phyloP scores from a whole-genome alignment of 2,329 filamentous ascomycete genomes.

The Claviceps monticola region DNA sequence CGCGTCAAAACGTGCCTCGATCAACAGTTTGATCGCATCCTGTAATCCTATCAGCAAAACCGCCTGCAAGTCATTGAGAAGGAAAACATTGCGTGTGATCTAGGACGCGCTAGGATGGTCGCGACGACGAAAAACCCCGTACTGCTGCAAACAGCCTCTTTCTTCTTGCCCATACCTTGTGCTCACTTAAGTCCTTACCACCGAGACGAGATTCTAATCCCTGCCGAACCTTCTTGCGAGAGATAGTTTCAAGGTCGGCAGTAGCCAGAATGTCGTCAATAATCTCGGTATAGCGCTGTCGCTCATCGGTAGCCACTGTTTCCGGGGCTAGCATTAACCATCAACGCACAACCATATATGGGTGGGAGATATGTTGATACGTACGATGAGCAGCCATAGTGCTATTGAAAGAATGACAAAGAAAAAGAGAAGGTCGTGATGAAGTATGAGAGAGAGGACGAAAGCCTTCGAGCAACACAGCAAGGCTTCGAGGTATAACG shows the following conservation, averaged over 20 bases:
- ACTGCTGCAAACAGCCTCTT: not conserved
- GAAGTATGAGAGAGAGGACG: not conserved
- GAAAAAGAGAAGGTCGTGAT: not conserved
- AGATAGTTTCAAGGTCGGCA: slow-evolving; percentile 48
- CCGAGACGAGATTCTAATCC: slow-evolving; percentile 40
- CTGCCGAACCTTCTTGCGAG: slow-evolving; percentile 47
- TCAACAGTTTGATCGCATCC: slow-evolving; percentile 57
- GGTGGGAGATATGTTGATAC: slow-evolving; percentile 1
- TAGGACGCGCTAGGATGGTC: too few species aligned
- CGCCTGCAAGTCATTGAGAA: not conserved
- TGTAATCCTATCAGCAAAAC: slow-evolving; percentile 16
- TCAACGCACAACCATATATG: not conserved
- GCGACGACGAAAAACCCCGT: not conserved
- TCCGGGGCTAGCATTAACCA: not conserved
- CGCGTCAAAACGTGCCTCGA: slow-evolving; percentile 61
- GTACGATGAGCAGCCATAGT: slow-evolving; percentile 14
- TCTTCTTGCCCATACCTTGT: slow-evolving; percentile 32
- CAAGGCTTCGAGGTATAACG: not conserved
- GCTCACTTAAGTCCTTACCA: slow-evolving; percentile 42
- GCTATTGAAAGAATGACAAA: not conserved
- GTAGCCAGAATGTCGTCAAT: slow-evolving; percentile 46
- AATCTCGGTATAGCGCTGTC: slow-evolving; percentile 38
- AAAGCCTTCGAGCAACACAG: not conserved
- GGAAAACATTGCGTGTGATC: not conserved
- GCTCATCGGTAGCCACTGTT: slow-evolving; percentile 36